Percentiles rank a stretch among this genome's conserved stretches.
Evolutionary conservation across 2,329 filamentous ascomycete genomes (phyloP).

Genomic region (Colletotrichum destructivum): DNA sequence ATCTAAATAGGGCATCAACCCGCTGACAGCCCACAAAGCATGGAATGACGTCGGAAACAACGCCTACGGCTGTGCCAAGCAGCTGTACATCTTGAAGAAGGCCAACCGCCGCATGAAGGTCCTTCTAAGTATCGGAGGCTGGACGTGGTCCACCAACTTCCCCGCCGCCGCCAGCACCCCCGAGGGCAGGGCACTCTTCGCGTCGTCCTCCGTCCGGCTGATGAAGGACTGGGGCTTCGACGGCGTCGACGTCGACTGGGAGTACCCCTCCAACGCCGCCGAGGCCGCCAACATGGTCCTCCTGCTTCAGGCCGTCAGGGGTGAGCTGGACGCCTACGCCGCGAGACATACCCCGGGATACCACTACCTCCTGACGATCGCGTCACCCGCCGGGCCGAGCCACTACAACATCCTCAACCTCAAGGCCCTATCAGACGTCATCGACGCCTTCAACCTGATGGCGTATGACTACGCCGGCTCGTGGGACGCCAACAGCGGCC

Average conservation of each 20-base stretch:
- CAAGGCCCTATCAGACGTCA: conserved; percentile 62
- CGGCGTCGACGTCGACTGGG: conserved; percentile 72
- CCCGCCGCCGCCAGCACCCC: conserved; percentile 73
- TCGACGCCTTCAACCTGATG: conserved; percentile 76
- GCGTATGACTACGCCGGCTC: conserved; percentile 80
- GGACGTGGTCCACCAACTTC: conserved; percentile 82
- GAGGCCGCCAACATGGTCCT: conserved; percentile 60
- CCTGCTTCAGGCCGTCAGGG: conserved; percentile 60
- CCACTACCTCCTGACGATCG: conserved; percentile 67
- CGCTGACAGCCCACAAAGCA: conserved; percentile 1
- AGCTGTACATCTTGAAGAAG: conserved; percentile 83
- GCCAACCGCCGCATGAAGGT: conserved; percentile 82
- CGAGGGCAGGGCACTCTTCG: conserved; percentile 75
- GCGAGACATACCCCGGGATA: conserved; percentile 56
- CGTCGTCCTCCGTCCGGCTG: conserved; percentile 76
- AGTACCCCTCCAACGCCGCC: conserved; percentile 60
- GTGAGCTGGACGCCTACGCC: conserved; percentile 61
- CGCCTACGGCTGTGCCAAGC: conserved; percentile 83
- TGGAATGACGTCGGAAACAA: conserved; percentile 58
- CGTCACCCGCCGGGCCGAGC: conserved; percentile 62
- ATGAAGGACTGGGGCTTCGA: conserved; percentile 78
- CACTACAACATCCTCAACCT: conserved; percentile 68
- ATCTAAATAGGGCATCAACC: accelerated
- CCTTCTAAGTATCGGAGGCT: conserved; percentile 85
- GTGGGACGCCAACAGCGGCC: conserved; percentile 74